Conservation (phyloP, 2,329 filamentous ascomycete species). For the Penicillium crustosum region DNA sequence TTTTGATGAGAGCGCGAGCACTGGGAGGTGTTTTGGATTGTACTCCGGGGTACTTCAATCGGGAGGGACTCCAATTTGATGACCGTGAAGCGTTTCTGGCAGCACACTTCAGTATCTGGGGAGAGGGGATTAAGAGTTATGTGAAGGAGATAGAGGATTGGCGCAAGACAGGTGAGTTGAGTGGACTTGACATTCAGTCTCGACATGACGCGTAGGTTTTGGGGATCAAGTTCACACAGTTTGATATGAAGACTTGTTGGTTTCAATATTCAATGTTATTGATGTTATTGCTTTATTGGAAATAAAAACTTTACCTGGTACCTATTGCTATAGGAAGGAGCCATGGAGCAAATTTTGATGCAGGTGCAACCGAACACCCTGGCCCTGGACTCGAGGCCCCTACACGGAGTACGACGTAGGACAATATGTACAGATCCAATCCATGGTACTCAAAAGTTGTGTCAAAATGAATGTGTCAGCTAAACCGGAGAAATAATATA, state of each 20-base stretch:
- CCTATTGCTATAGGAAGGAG: not conserved
- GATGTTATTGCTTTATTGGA: too few species aligned
- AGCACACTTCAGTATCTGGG: constrained; percentile 32
- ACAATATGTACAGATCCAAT: not conserved
- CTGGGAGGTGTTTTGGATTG: constrained; percentile 49
- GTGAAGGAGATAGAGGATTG: constrained; percentile 22
- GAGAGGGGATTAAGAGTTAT: constrained; percentile 36
- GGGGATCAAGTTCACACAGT: not conserved
- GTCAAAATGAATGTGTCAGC: not conserved
- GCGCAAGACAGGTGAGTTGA: constrained; percentile 32
- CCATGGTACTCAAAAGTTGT: not conserved
- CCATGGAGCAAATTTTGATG: not conserved
- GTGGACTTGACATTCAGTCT: constrained; percentile 15
- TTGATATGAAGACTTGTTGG: too few species aligned
- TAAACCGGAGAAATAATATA: too few species aligned
- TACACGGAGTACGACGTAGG: not conserved
- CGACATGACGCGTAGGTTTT: not conserved
- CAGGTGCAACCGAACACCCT: not conserved
- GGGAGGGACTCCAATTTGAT: constrained; percentile 39
- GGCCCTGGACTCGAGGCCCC: not conserved
- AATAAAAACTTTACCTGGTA: not conserved
- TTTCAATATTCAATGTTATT: not conserved
- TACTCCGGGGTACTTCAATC: constrained; percentile 57
- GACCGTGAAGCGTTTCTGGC: constrained; percentile 31
- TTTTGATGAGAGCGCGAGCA: constrained; percentile 43